These are phyloP conservation scores for Pestalotiopsis sp. DNA, from an alignment of 2,329 filamentous ascomycete genomes.

Conservation along the genomic window DNA sequence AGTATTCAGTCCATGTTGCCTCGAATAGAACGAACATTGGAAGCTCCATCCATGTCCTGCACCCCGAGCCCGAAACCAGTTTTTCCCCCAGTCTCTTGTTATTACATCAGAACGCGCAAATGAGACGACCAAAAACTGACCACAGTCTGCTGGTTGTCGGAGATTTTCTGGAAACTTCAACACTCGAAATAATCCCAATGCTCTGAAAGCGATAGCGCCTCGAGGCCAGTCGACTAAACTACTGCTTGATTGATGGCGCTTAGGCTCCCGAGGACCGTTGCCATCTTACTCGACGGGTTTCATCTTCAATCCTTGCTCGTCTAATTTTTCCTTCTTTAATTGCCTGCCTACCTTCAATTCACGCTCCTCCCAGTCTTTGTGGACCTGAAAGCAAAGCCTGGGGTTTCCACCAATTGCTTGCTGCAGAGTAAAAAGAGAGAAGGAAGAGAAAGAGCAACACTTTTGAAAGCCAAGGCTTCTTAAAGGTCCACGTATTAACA, in stretches of 20 bases:
- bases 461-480: neutral
- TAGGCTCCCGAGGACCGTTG: no score
- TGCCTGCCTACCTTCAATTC: no score
- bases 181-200: neutral
- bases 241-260: no score
- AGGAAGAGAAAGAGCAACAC: neutral
- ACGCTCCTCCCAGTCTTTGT: no score
- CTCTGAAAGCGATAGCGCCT: neutral
- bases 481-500: neutral
- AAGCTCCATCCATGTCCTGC: neutral
- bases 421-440: neutral
- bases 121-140: neutral
- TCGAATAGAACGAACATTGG: neutral
- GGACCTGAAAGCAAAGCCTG: no score
- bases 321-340: no score
- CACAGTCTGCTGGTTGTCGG: slow-evolving; percentile 1
- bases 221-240: neutral
- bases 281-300: no score
- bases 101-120: slow-evolving; percentile 1
- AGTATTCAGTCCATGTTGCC: neutral
- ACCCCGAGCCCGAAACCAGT: slow-evolving; percentile 3
- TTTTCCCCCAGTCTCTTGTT: neutral
- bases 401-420: neutral
- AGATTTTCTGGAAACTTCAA: neutral
- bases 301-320: no score